Percentiles rank a stretch among this genome's conserved stretches.
These are phyloP conservation scores for Emiliania huxleyi DNA, from an alignment of 78 protist genomes.

Conservation along the genomic window DNA sequence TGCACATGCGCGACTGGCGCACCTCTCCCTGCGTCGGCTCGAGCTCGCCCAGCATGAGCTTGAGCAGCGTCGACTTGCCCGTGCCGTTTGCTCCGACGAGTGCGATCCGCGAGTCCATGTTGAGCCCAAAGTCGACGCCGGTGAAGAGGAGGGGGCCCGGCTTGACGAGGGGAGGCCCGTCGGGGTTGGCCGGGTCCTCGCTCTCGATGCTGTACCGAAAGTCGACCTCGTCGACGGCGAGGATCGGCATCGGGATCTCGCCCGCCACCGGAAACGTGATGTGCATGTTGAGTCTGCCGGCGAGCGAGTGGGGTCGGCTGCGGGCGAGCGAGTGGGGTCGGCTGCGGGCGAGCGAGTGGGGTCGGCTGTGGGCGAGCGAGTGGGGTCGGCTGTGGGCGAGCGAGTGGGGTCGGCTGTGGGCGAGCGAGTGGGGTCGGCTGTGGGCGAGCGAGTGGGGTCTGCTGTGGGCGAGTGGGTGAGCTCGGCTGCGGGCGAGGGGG, in stretches of 20 bases:
- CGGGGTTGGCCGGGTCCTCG: background rate
- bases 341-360: too few relatives aligned
- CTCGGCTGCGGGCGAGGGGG: too few relatives aligned
- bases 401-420: too few relatives aligned
- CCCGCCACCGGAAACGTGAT: conserved; percentile 30
- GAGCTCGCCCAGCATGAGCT: conserved; percentile 84
- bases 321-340: too few relatives aligned
- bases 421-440: too few relatives aligned
- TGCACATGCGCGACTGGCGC: conserved; percentile 61
- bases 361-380: too few relatives aligned
- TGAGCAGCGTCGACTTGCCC: conserved; percentile 87
- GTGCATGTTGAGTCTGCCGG: background rate
- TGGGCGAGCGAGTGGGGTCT: too few relatives aligned
- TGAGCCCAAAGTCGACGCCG: conserved; percentile 77
- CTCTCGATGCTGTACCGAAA: conserved; percentile 80
- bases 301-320: too few relatives aligned
- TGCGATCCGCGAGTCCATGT: conserved; percentile 82
- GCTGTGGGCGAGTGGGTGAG: too few relatives aligned
- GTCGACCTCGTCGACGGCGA: conserved; percentile 67
- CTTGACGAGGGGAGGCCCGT: background rate
- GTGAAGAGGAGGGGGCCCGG: conserved; percentile 63
- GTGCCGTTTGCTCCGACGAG: conserved; percentile 96
- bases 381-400: too few relatives aligned
- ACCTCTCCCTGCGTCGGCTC: conserved; percentile 62
- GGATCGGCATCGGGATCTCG: conserved; percentile 80